phyloP scores from a whole-genome alignment of 1,284 basidiomycete genomes.

The Acaromyces ingoldii region DNA sequence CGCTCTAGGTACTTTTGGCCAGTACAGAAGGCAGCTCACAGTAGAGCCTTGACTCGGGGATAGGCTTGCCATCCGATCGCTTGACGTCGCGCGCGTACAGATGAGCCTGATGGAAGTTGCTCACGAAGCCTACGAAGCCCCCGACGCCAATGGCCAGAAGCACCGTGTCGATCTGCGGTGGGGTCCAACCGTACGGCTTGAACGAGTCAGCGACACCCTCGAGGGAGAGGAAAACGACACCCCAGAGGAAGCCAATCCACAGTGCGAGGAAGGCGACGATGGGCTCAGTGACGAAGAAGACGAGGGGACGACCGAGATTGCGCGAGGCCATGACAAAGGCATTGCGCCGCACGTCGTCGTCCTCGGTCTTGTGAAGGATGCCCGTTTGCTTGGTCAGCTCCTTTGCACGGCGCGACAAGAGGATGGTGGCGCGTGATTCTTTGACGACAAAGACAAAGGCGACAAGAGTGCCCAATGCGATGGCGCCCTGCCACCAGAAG shows the following conservation, averaged over 20 bases:
- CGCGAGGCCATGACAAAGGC: neutral
- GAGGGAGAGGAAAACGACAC: conserved; percentile 30
- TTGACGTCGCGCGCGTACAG: no score
- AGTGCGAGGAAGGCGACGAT: conserved; percentile 53
- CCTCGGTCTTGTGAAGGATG: neutral
- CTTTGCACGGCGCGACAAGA: neutral
- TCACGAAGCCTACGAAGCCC: conserved; percentile 61
- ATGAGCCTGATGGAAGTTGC: conserved; percentile 56
- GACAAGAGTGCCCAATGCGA: neutral
- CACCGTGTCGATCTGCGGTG: conserved; percentile 23
- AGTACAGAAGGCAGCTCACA: no score
- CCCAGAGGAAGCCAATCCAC: conserved; percentile 52
- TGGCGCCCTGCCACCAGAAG: conserved; percentile 1
- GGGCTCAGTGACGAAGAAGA: conserved; percentile 29
- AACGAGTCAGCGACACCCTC: conserved; percentile 39
- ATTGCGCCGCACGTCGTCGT: neutral
- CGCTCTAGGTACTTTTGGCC: no score
- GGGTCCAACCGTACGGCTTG: conserved; percentile 28
- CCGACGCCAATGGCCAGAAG: conserved; percentile 34
- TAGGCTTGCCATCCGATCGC: no score
- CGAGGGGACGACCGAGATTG: neutral
- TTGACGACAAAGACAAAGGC: neutral
- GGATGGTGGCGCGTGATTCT: neutral
- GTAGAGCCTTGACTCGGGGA: no score
- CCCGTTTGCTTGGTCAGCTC: neutral